Conservation (phyloP, 2,329 filamentous ascomycete species). For the Colletotrichum somersetense region DNA sequence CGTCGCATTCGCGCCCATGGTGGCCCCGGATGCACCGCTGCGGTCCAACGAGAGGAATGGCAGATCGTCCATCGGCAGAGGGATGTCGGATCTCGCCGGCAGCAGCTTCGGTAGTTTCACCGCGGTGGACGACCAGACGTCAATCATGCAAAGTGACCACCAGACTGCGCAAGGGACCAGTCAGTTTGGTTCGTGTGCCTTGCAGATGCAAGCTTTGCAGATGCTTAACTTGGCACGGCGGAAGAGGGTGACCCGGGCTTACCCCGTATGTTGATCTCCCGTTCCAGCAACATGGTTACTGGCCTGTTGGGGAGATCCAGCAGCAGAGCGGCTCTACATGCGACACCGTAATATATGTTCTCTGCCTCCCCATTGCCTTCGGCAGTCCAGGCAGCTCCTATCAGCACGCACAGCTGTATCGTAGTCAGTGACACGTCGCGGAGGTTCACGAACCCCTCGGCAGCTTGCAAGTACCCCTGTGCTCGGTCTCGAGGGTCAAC, state of each 20-base stretch:
- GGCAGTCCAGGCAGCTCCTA: constrained; percentile 51
- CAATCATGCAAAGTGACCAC: constrained; percentile 45
- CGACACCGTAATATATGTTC: constrained; percentile 54
- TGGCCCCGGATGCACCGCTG: background rate
- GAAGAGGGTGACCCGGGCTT: constrained; percentile 18
- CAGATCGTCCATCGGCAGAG: constrained; percentile 54
- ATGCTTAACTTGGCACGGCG: constrained; percentile 6
- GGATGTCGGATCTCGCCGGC: constrained; percentile 44
- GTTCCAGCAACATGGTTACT: constrained; percentile 46
- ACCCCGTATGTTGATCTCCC: constrained; percentile 52
- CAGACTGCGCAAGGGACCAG: constrained; percentile 40
- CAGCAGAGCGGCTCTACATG: constrained; percentile 51
- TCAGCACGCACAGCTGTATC: constrained; percentile 55
- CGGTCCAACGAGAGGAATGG: constrained; percentile 47
- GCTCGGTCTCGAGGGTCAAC: constrained; percentile 45
- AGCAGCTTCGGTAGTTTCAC: constrained; percentile 45
- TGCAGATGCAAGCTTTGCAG: constrained; percentile 30
- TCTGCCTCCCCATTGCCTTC: constrained; percentile 53
- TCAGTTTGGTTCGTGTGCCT: constrained; percentile 30
- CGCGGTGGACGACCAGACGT: constrained; percentile 45
- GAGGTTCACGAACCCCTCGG: constrained; percentile 49
- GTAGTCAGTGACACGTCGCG: constrained; percentile 53
- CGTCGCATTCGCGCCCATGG: background rate
- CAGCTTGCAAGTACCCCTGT: constrained; percentile 43
- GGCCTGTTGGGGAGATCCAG: constrained; percentile 52